Percentiles rank a stretch among this genome's conserved stretches.
These are phyloP conservation scores for Wickerhamomyces strasburgensis DNA, from an alignment of 805 yeast species.

Conservation along the genomic window DNA sequence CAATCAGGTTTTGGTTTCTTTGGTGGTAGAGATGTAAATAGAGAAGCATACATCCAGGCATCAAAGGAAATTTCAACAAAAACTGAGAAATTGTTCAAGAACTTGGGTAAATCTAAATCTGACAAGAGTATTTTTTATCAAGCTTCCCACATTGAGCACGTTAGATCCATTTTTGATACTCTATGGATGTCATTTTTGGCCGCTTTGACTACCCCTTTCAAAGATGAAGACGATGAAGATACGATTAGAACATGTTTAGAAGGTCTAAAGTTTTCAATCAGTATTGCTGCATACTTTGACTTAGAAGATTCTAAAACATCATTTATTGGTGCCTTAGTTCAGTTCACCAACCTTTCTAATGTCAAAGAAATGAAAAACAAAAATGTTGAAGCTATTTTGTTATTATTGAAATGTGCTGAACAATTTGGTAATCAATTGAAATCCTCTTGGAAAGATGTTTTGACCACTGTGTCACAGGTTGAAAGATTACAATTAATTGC, in stretches of 20 bases:
- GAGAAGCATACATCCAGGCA: constrained; percentile 88
- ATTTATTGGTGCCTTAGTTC: constrained; percentile 84
- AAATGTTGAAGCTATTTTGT: constrained; percentile 74
- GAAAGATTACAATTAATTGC: constrained; percentile 87
- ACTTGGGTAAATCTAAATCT: constrained; percentile 45
- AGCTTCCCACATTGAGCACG: constrained; percentile 86
- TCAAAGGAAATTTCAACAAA: constrained; percentile 87
- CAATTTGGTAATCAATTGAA: constrained; percentile 71
- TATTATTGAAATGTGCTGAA: constrained; percentile 71
- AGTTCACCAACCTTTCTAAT: constrained; percentile 77
- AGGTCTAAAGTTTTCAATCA: constrained; percentile 78
- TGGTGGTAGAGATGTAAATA: constrained; percentile 63
- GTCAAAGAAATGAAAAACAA: constrained; percentile 72
- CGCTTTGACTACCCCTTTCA: constrained; percentile 89
- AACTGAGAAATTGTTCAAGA: constrained; percentile 77
- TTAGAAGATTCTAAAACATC: constrained; percentile 82
- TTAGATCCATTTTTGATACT: constrained; percentile 87
- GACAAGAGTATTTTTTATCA: constrained; percentile 57
- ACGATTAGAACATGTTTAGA: constrained; percentile 68
- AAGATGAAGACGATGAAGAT: constrained; percentile 75
- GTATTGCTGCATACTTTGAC: constrained; percentile 79
- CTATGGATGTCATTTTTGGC: constrained; percentile 97
- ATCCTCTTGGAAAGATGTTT: constrained; percentile 78
- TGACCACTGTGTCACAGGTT: constrained; percentile 80
- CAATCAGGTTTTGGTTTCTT: constrained; percentile 50